Base-by-base conservation (phyloP, 306 rosid genomes). In the Ziziphus jujuba region DNA sequence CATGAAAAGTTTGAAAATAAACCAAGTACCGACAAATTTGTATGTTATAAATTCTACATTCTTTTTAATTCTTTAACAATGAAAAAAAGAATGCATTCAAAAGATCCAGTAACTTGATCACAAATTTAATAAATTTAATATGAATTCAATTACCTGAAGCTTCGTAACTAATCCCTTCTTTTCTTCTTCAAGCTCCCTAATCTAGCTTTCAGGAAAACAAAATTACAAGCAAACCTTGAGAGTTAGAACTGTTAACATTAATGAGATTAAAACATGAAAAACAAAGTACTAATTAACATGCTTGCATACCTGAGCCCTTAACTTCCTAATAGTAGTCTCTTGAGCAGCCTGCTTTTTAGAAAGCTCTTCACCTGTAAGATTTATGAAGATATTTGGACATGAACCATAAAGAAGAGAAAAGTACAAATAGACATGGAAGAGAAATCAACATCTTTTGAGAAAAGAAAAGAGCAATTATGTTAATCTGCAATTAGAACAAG, bases 101-200 rank as follows among this genome's bases (percentile, higher is more conserved):
- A 48, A 47, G 36, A 63, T 49, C 33, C 1, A 71, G 70, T 31
- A 65, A 65, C 64, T 15, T 56, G 69, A 55, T 56, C 62, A 19
- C 3, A 21, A 60, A 31, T 28, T 45, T 25, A 10, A 38, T 57
- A 15, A 40, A 67, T 65, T 70, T 48, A 66, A 59, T 49, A 25
- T 55, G 71, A 57, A 70, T 66, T 71, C 65, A 62, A 56, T 84
- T 85, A 95, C 99, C 99, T 95, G 97, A 79, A 95, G 95, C 71
- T 87, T 95, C 56, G 97, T 85, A 56, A 56, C 67, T 76, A 95
- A 73, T 75, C 92, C 97, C 81, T 95, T 95, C 92, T 91, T 95
- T 95, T 95, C 99, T 87, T 95, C 99, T 81, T 95, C 97, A 72
- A 91, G 82, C 87, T 95, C 99, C 86, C 99, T 95, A 75, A 85